phyloP scores from a whole-genome alignment of 768 basidiomycete species.

The Mycena filopes region DNA sequence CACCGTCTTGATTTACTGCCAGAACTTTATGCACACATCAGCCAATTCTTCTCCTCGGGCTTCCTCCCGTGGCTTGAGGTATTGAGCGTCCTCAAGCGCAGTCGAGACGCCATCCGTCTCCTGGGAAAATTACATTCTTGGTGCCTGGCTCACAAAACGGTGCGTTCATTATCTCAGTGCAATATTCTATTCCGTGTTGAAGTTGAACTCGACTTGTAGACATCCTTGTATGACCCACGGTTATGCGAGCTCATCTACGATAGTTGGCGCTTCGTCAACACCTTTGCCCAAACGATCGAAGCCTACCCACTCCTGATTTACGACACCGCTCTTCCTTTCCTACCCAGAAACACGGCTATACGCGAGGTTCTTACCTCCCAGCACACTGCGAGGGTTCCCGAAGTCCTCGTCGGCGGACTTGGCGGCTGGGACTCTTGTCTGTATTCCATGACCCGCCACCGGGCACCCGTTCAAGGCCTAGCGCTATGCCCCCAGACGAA shows the following conservation, averaged over 20 bases:
- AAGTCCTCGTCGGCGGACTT: no score
- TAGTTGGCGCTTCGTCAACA: slow-evolving; percentile 1
- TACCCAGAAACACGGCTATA: no score
- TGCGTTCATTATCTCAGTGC: no score
- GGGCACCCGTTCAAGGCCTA: no score
- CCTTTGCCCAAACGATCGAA: slow-evolving; percentile 1
- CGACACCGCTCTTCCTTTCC: no score
- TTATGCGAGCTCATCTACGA: neutral
- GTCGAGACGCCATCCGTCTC: neutral
- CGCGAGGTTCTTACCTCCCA: no score
- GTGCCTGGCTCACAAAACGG: neutral
- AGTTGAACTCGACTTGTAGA: neutral
- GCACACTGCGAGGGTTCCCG: no score
- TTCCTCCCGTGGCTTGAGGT: slow-evolving; percentile 3
- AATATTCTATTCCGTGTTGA: no score
- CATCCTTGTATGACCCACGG: neutral
- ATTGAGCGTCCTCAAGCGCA: neutral
- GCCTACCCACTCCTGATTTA: no score
- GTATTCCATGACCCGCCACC: no score
- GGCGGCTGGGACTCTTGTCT: no score
- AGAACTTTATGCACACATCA: neutral
- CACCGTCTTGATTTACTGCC: neutral
- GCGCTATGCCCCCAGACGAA: no score
- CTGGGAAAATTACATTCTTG: neutral
- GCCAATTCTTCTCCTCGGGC: neutral